A percentile compares a stretch with the other conserved stretches of the same genome.
Conservation (phyloP, 345 rosid species). For the Chamaenerion angustifolium region DNA sequence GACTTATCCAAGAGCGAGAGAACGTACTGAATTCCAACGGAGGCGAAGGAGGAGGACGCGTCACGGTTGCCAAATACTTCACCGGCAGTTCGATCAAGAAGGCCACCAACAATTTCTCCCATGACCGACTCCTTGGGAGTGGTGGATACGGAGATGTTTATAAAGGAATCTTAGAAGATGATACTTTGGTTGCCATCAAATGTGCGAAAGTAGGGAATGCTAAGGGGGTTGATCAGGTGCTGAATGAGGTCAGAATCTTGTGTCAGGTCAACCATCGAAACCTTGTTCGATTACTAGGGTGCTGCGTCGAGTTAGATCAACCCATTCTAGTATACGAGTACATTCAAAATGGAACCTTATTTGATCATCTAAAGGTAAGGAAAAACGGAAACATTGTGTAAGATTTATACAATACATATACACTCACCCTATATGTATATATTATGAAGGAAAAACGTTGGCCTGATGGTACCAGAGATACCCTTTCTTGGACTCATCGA, state of each 20-base stretch:
- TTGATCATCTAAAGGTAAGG: slow-evolving; percentile 20
- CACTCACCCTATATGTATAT: too few species aligned
- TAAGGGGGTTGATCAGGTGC: slow-evolving; percentile 37
- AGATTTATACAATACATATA: too few species aligned
- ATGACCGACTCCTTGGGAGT: slow-evolving; percentile 23
- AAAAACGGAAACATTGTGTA: too few species aligned
- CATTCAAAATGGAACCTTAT: slow-evolving; percentile 24
- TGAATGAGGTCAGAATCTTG: slow-evolving; percentile 38
- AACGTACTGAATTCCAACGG: slow-evolving; percentile 21
- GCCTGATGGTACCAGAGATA: too few species aligned
- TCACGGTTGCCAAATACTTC: slow-evolving; percentile 20
- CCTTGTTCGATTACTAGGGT: slow-evolving; percentile 34
- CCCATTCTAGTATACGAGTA: slow-evolving; percentile 40
- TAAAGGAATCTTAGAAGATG: slow-evolving; percentile 28
- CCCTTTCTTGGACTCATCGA: slow-evolving; percentile 22
- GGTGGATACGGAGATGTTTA: slow-evolving; percentile 51
- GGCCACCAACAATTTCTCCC: slow-evolving; percentile 32
- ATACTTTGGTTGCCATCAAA: slow-evolving; percentile 34
- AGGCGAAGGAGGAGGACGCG: slow-evolving; percentile 1
- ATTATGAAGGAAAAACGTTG: too few species aligned
- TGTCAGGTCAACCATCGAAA: slow-evolving; percentile 40
- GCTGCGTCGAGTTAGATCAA: slow-evolving; percentile 39
- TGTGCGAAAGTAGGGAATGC: slow-evolving; percentile 40
- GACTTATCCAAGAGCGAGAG: slow-evolving; percentile 19
- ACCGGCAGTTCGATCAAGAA: slow-evolving; percentile 24